Evolutionary conservation across 2,329 filamentous ascomycete genomes (phyloP), one percentile per base, ranked within the genome.

Genomic region (Coniochaeta sp.): DNA sequence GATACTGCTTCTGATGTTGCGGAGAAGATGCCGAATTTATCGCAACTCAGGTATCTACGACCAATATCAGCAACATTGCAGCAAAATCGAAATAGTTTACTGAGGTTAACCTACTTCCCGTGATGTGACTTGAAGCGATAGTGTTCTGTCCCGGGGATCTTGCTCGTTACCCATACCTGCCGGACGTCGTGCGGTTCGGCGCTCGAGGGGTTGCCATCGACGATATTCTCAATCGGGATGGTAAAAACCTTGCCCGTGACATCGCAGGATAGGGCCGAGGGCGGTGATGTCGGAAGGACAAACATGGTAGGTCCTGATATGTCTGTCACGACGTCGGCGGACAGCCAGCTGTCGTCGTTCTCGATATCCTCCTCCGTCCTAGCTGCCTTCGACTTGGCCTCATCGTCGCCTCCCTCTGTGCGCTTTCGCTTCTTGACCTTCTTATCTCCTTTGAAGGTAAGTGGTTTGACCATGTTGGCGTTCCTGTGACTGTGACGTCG

Each of bases 391-490:
- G 77, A 47, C 69, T 71, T 62, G 63, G 66, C 62, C 57, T 69
- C 67, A 33, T 71, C 73, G 62, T 80, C 76, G 50, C 84, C 79
- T 50, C 77, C 77, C 58, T 80, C 78, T 56, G 82, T 76, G 67
- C 90, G 86, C 82, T 96, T 97, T 73, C 91, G 85, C 81, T 97
- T 97, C 76, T 95, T 96, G 62, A 85, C 78, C 77, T 95, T 95
- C 76, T 96, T 97, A 77, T 99, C 95, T 80, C 95, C 95, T 77
- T 99, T 99, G 82, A 99, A 99, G 57, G 86, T 81, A 61, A 99
- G 84, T 56, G 93, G 88, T 73, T 96, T 97, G 67, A 96, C 88
- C 90, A 95, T 95, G 31, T 44, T 63, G 54, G 19, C 12, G 22
- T 52, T 6, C 14, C 22, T 28, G 47, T 4, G 22, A 14, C 5